Percentiles rank a stretch among this genome's conserved stretches.
Evolutionary conservation across 331 rosid species (phyloP).

Genomic region (Acacia pycnantha): DNA sequence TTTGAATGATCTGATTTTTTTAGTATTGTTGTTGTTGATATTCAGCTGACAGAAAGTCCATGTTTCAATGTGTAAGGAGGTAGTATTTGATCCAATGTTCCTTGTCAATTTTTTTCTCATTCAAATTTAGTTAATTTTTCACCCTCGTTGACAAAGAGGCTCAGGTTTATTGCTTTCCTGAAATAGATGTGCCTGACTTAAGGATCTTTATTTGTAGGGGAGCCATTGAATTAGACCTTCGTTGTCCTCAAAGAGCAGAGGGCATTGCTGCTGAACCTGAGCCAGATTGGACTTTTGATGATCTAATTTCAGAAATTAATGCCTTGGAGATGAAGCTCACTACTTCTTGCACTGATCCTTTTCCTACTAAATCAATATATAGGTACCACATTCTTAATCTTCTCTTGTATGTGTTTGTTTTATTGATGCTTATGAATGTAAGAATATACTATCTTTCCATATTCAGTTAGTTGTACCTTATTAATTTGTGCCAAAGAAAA

Average conservation of each 20-base stretch:
- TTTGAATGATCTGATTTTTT: background rate
- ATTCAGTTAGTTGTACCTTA: constrained; percentile 10
- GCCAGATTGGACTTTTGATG: constrained; percentile 77
- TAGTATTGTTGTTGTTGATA: background rate
- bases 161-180: background rate
- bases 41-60: background rate
- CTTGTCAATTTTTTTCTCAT: background rate
- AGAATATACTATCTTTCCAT: background rate
- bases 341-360: constrained; percentile 37
- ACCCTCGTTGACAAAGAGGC: background rate
- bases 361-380: constrained; percentile 35
- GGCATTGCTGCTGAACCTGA: constrained; percentile 59
- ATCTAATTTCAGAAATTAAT: constrained; percentile 60
- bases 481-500: background rate
- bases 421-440: background rate
- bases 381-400: constrained; percentile 33
- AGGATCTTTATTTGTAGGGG: constrained; percentile 44
- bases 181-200: background rate
- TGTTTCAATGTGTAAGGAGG: background rate
- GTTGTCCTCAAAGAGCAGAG: constrained; percentile 37
- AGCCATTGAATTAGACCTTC: constrained; percentile 53
- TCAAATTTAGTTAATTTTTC: background rate
- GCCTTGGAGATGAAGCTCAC: constrained; percentile 58
- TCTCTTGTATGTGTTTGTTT: background rate
- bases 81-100: background rate